Evolutionary conservation across 768 basidiomycete species (phyloP).

Genomic region (Termitomyces sp.): DNA sequence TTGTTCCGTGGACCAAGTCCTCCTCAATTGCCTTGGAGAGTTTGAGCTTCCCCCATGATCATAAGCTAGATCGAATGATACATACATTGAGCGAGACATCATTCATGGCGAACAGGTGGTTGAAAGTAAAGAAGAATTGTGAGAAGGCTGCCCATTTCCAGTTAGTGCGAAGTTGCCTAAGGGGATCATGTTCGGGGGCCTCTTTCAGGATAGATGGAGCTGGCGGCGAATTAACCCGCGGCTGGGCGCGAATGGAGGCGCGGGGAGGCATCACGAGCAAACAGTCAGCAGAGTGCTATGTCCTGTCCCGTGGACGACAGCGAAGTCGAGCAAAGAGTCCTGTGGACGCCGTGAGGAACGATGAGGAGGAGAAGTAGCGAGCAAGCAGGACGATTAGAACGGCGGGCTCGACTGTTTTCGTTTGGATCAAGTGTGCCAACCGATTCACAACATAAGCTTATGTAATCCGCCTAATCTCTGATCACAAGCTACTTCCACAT

Average conservation of each 20-base stretch:
- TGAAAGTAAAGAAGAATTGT: constrained; percentile 88
- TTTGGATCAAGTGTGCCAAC: constrained; percentile 13
- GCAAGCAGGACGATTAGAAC: constrained; percentile 11
- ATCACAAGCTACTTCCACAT: no score
- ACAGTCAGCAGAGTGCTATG: constrained; percentile 4
- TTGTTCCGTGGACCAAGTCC: constrained; percentile 60
- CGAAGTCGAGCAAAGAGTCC: neutral
- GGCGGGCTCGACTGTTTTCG: constrained; percentile 12
- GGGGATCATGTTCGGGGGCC: constrained; percentile 26
- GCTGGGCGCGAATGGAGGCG: constrained; percentile 33
- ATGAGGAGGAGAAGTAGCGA: neutral
- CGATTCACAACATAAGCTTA: constrained; percentile 8
- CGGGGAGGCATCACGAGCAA: constrained; percentile 50
- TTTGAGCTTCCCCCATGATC: constrained; percentile 4
- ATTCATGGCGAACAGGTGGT: constrained; percentile 60
- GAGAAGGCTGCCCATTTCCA: constrained; percentile 94
- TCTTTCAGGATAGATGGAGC: constrained; percentile 20
- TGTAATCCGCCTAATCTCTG: neutral
- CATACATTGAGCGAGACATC: constrained; percentile 65
- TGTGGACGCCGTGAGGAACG: neutral
- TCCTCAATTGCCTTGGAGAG: constrained; percentile 65
- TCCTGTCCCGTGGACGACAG: neutral
- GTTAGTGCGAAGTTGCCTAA: constrained; percentile 59
- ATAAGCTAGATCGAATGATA: constrained; percentile 10
- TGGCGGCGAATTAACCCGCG: constrained; percentile 23